A percentile compares a stretch with the other conserved stretches of the same genome.
These are phyloP conservation scores for Lophium mytilinum DNA, from an alignment of 495 filamentous ascomycete species.

Conservation along the genomic window DNA sequence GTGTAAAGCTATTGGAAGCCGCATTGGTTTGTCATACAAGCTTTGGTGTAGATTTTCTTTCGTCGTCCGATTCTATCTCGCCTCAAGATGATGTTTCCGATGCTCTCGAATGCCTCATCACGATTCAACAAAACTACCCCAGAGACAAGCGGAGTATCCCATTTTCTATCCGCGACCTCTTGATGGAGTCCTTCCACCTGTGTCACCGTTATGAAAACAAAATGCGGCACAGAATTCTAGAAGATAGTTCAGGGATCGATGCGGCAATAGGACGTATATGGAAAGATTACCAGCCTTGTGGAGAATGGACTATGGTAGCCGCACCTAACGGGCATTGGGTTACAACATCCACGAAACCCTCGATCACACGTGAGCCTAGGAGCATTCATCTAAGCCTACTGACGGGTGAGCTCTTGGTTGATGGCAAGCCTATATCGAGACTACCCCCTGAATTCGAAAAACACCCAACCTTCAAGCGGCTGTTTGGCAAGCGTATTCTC, in stretches of 20 bases:
- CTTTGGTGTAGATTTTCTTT: not conserved
- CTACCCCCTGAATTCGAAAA: slow-evolving; percentile 42
- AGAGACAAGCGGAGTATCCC: not conserved
- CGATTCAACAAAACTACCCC: not conserved
- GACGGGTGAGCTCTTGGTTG: slow-evolving; percentile 48
- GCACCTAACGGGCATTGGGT: slow-evolving; percentile 30
- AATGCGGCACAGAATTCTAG: not conserved
- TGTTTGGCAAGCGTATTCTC: slow-evolving; percentile 37
- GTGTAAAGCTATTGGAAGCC: not conserved
- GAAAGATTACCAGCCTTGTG: slow-evolving; percentile 9
- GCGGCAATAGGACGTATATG: slow-evolving; percentile 11
- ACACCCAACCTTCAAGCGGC: slow-evolving; percentile 34
- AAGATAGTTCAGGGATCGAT: slow-evolving; percentile 1
- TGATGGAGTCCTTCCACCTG: not conserved
- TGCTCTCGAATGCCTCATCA: not conserved
- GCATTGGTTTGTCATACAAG: not conserved
- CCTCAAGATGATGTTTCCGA: not conserved
- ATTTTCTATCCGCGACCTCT: not conserved
- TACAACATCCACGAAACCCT: slow-evolving; percentile 11
- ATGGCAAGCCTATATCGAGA: slow-evolving; percentile 44
- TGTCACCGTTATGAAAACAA: not conserved
- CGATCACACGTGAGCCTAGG: too few relatives aligned
- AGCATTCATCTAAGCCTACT: slow-evolving; percentile 50
- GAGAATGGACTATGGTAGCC: slow-evolving; percentile 5
- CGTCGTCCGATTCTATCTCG: not conserved